Evolutionary conservation across 1,139 yeast species (phyloP), one percentile per base, ranked within the genome.

Genomic region (Blastobotrys ciferrii): DNA sequence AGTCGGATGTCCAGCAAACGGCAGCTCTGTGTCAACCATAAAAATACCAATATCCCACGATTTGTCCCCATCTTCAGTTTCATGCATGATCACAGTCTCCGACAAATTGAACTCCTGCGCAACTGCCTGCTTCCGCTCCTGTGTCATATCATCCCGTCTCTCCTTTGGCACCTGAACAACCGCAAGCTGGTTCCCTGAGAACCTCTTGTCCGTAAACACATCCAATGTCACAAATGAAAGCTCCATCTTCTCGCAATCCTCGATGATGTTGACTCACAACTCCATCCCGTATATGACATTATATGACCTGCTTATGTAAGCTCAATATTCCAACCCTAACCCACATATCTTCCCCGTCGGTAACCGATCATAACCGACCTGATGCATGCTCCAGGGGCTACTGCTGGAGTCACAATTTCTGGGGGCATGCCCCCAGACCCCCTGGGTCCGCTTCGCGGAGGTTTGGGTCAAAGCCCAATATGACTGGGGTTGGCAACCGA

Each of bases 1-100:
- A 0, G 82, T 78, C 2, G 84, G 84, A 55, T 79, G 84, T 0
- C 84, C 84, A 0, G 83, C 83, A 65, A 79, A 79, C 2, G 81
- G 80, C 33, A 80, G 59, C 55, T 79, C 84, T 1, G 46, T 42
- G 2, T 42, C 53, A 0, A 80, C 75, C 0, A 76, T 68, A 56
- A 78, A 78, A 11, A 79, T 79, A 20, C 81, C 64, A 6, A 78
- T 62, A 46, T 61, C 67, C 61, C 78, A 79, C 56, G 73, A 75
- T 7, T 76, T 76, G 7, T 56, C 54, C 1, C 57, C 45, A 11
- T 53, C 54, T 0, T 72, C 65, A 4, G 80, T 72, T 23, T 67
- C 69, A 31, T 68, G 58, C 5, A 78, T 64, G 55, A 79, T 78
- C 0, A 81, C 74, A 0, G 83, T 76, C 54, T 79, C 84, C 0